Evolutionary conservation across 768 basidiomycete genomes (phyloP), one percentile per base, ranked within the genome.

Genomic region (Kwoniella shandongensis): DNA sequence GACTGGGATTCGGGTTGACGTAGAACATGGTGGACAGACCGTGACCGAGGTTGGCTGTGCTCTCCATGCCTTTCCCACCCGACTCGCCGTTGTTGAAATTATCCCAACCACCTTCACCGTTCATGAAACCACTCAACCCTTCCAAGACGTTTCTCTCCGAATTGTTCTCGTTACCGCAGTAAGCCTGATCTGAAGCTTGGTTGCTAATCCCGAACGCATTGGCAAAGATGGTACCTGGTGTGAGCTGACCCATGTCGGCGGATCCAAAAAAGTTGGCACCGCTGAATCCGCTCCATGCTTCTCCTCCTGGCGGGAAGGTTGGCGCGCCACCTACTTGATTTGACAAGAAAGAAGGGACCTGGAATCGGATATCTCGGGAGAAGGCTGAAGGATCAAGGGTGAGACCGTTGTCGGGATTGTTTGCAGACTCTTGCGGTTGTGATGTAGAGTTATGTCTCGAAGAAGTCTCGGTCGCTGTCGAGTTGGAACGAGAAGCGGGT

Each of bases 341-440:
- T 0, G 67, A 61, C 18, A 68, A 52, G 54, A 73, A 70, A 0
- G 57, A 59, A 10, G 70, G 66, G 15, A 74, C 69, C 51, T 74
- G 72, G 44, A 76, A 76, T 30, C 67, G 62, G 23, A 76, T 67
- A 36, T 72, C 67, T 1, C 66, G 54, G 8, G 70, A 67, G 61
- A 76, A 76, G 2, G 75, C 75, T 23, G 69, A 59, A 4, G 74
- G 74, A 51, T 76, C 74, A n/a, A 76, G 63, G 8, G 60, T 52
- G 39, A 69, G 51, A 17, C 63, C 67, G 29, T 66, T 55, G 45
- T 57, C 51, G 44, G 32, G 11, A 36, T 54, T 54, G 44, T 29
- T 20, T 39, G 30, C 23, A n/a, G 41, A 39, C 52, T 46, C 18
- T 44, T 27, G 35, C 48, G 22, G 42, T 56, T 10, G 41, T 39